Conservation (phyloP, 768 basidiomycete species). For the Mycena floridula region DNA sequence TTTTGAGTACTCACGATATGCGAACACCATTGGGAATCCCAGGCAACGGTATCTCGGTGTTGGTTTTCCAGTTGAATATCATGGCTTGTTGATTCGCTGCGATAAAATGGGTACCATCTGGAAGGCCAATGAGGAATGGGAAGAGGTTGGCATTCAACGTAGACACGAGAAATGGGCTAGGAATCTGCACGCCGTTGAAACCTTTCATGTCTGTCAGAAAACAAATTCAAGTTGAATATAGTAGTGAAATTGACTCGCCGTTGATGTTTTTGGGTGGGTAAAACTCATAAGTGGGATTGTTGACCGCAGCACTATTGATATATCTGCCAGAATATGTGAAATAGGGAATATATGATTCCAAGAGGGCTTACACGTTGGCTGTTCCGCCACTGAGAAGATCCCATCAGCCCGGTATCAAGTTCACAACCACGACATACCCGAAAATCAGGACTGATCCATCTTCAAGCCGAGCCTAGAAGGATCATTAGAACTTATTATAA, state of each 20-base stretch:
- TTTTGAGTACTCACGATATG: slow-evolving; percentile 4
- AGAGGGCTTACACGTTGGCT: no score
- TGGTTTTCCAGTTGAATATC: slow-evolving; percentile 19
- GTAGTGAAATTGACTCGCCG: slow-evolving; percentile 9
- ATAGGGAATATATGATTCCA: no score
- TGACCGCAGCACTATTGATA: slow-evolving; percentile 6
- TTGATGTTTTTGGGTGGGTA: slow-evolving; percentile 12
- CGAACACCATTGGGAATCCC: slow-evolving; percentile 21
- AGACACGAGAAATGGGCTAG: slow-evolving; percentile 8
- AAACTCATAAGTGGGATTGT: slow-evolving; percentile 12
- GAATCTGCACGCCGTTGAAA: slow-evolving; percentile 7
- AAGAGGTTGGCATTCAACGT: slow-evolving; percentile 16
- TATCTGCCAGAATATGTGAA: slow-evolving; percentile 56
- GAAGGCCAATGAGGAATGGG: slow-evolving; percentile 15
- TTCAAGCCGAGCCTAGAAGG: neutral
- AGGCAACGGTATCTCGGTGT: slow-evolving; percentile 18
- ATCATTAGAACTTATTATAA: neutral
- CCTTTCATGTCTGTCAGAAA: neutral
- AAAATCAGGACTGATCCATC: slow-evolving; percentile 1
- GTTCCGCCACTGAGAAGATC: no score
- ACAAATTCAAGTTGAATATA: slow-evolving; percentile 28
- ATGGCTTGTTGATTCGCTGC: slow-evolving; percentile 20
- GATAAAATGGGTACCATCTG: slow-evolving; percentile 16
- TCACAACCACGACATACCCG: slow-evolving; percentile 4
- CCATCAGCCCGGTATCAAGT: no score